Evolutionary conservation across 2,329 filamentous ascomycete species (phyloP).

Genomic region (Samsoniella hepiali): DNA sequence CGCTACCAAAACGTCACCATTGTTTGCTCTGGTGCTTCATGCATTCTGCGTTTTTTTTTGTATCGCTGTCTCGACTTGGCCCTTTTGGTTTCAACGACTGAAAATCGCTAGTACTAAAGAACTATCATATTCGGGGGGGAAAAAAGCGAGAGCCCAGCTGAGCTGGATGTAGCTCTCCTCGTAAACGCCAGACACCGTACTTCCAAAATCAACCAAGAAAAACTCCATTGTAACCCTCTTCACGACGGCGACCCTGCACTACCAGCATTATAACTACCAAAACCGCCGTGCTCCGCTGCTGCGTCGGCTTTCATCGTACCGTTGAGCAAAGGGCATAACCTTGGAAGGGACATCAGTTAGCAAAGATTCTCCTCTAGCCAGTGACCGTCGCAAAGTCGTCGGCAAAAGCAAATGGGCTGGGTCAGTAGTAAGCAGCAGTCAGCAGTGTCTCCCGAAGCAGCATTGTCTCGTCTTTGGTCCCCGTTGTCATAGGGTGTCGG

Average conservation of each 20-base stretch:
- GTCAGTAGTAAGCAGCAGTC: constrained; percentile 10
- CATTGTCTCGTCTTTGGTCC: not conserved
- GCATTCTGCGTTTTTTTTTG: not conserved
- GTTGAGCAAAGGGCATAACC: constrained; percentile 80
- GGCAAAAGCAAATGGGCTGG: not conserved
- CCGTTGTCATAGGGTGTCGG: no score
- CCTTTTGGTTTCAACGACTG: not conserved
- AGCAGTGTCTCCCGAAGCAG: constrained; percentile 18
- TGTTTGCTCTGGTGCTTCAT: not conserved
- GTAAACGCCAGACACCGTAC: constrained; percentile 7
- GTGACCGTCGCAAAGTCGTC: constrained; percentile 25
- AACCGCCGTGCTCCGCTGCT: constrained; percentile 55
- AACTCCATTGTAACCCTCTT: not conserved
- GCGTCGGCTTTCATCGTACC: constrained; percentile 67
- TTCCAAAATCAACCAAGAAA: not conserved
- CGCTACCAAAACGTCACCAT: not conserved
- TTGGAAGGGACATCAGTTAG: constrained; percentile 39
- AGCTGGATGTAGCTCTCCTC: not conserved
- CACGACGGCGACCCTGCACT: constrained; percentile 13
- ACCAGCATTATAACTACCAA: constrained; percentile 50
- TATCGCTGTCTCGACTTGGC: not conserved
- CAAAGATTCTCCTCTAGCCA: constrained; percentile 18
- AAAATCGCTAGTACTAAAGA: not conserved
- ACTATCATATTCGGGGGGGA: not conserved
- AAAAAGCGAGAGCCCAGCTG: not conserved